Base-by-base conservation (phyloP, 768 basidiomycete genomes). In the Favolaschia claudopus region DNA sequence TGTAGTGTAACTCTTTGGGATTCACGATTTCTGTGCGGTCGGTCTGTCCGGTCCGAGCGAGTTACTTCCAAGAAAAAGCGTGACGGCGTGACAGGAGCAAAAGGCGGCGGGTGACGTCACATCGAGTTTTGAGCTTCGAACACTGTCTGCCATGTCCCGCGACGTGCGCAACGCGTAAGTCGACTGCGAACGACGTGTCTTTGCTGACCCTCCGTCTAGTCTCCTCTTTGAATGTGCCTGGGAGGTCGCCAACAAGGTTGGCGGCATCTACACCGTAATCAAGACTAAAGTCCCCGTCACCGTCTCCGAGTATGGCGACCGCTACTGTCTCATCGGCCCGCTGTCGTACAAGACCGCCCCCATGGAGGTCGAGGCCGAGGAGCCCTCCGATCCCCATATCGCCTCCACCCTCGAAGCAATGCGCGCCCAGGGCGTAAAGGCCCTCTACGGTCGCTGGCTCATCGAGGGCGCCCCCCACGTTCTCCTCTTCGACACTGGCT, bases 281-380 rank as follows among this genome's bases (percentile, higher is more conserved):
- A 98, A 98, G 80, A 99, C 97, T 47, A 99, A 99, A 73, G 95
- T 97, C 55, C 97, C 97, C 52, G 94, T 99, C 78, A 99, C 97
- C 67, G 92, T 96, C 71, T 87, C 88, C 54, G 97, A 99, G 76
- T 99, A 91, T 77, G 95, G 93, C 69, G 92, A 94, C 77, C 85
- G 96, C 70, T 97, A 96, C 80, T 92, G 89, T 66, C 88, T 99
- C 73, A 93, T 99, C 69, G 97, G 97, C 29, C 97, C 97, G n/a
- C 87, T 99, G 62, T 92, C 89, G 46, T 96, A 99, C 89, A 99
- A 99, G 81, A 89, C 93, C 1, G 96, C 96, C 0, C 96, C 96
- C 43, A 95, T 99, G 95, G 97, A 99, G 77, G 97, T 99, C 68
- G 97, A 99, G 75, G 82, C 90, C 7, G 86, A 93, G 71, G 96